Conservation (phyloP, 371 early-diverging fungal species). For the Apophysomyces elegans region DNA sequence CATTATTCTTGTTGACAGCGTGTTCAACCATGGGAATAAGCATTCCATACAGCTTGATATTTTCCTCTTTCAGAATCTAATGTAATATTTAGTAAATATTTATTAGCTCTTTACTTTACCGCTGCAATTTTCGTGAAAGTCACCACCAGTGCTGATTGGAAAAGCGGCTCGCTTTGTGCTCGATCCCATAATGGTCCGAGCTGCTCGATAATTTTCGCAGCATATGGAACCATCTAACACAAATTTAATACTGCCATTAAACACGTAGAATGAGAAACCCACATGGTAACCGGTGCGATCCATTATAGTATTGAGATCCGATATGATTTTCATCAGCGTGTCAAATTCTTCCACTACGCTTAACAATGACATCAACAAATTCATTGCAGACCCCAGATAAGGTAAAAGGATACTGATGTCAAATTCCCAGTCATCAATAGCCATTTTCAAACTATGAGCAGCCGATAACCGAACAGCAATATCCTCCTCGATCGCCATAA, state of each 20-base stretch:
- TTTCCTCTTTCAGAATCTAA: slow-evolving; percentile 72
- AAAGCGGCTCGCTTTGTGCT: slow-evolving; percentile 75
- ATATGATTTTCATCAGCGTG: slow-evolving; percentile 75
- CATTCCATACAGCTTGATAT: slow-evolving; percentile 70
- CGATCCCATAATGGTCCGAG: slow-evolving; percentile 84
- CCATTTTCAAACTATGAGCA: slow-evolving; percentile 66
- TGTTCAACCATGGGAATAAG: slow-evolving; percentile 77
- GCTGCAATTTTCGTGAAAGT: slow-evolving; percentile 77
- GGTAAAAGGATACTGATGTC: slow-evolving; percentile 73
- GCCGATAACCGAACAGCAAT: slow-evolving; percentile 87
- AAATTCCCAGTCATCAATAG: slow-evolving; percentile 91
- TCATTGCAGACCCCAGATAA: slow-evolving; percentile 68
- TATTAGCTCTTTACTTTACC: slow-evolving; percentile 31
- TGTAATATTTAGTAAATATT: slow-evolving; percentile 8
- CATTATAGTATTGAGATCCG: slow-evolving; percentile 75
- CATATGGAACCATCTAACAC: slow-evolving; percentile 70
- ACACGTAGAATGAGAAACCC: slow-evolving; percentile 12
- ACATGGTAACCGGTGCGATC: slow-evolving; percentile 77
- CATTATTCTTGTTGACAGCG: slow-evolving; percentile 65
- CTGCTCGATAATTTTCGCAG: slow-evolving; percentile 69
- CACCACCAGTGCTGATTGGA: slow-evolving; percentile 78
- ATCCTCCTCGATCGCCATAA: slow-evolving; percentile 71
- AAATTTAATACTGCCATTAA: neutral
- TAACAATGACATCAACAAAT: slow-evolving; percentile 59
- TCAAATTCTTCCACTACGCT: slow-evolving; percentile 78